phyloP scores from a whole-genome alignment of 2,329 filamentous ascomycete species.

The Emergomyces pasteurianus region DNA sequence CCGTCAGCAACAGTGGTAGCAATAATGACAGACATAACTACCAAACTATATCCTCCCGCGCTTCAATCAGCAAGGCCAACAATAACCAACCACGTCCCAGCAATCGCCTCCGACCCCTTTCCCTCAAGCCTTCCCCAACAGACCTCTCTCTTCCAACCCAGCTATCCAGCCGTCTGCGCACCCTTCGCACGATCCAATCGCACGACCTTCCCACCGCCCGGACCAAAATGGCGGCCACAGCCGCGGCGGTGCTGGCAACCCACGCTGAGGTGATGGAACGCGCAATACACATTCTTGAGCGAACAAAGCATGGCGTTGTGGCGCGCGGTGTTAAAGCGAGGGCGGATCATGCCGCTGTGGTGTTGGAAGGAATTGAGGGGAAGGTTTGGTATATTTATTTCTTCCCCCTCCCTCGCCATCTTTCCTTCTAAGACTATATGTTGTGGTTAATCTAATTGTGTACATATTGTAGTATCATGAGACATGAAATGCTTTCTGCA shows the following conservation, averaged over 20 bases:
- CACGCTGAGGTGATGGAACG: conserved; percentile 25
- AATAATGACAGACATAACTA: neutral
- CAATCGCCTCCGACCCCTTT: conserved; percentile 3
- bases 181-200: conserved; percentile 21
- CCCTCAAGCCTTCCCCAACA: neutral
- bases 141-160: conserved; percentile 16
- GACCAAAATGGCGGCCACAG: conserved; percentile 23
- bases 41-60: neutral
- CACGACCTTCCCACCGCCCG: conserved; percentile 22
- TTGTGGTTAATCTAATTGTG: neutral
- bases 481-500: conserved; percentile 23
- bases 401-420: conserved; percentile 1
- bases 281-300: conserved; percentile 28
- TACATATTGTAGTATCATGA: conserved; percentile 20
- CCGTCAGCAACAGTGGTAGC: neutral
- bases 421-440: neutral
- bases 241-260: conserved; percentile 22
- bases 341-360: conserved; percentile 28
- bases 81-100: conserved; percentile 2
- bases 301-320: conserved; percentile 27
- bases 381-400: conserved; percentile 24
- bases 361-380: conserved; percentile 27
- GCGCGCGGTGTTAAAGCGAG: conserved; percentile 26
- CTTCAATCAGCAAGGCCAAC: neutral
- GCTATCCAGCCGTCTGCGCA: conserved; percentile 17